Evolutionary conservation across 495 filamentous ascomycete species (phyloP).

Genomic region (Lophiotrema nucula): DNA sequence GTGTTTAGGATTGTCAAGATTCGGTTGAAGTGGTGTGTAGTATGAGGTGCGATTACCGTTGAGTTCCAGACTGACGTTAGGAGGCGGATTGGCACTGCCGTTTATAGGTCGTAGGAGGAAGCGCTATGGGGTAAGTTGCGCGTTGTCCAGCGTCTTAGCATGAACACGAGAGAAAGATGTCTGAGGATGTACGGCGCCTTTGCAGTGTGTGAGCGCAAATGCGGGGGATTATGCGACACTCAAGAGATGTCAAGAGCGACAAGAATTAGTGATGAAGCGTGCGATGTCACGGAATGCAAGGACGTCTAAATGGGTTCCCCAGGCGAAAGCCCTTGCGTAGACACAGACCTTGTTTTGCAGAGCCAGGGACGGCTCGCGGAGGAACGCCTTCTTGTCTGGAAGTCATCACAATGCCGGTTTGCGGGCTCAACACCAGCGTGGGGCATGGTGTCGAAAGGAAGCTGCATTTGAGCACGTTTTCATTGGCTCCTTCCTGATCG

Average conservation of each 20-base stretch:
- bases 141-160: conserved; percentile 1
- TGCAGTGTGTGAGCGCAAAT: conserved; percentile 10
- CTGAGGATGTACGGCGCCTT: not conserved
- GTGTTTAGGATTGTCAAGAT: not conserved
- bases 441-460: too few relatives aligned
- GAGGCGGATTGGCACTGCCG: not conserved
- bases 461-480: conserved; percentile 29
- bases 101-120: conserved; percentile 6
- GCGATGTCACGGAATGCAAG: conserved; percentile 20
- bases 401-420: too few relatives aligned
- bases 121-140: not conserved
- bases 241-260: conserved; percentile 5
- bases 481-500: too few relatives aligned
- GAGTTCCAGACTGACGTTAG: conserved; percentile 20
- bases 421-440: too few relatives aligned
- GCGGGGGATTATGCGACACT: conserved; percentile 18
- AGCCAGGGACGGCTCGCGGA: too few relatives aligned
- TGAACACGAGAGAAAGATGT: conserved; percentile 3
- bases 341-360: too few relatives aligned
- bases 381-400: too few relatives aligned
- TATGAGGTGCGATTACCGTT: not conserved
- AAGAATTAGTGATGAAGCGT: conserved; percentile 20
- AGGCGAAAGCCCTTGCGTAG: too few relatives aligned
- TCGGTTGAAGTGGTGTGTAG: not conserved
- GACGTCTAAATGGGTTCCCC: not conserved